Percentiles rank a stretch among this genome's conserved stretches.
Evolutionary conservation across 768 basidiomycete species (phyloP).

Genomic region (Russula olivacea): DNA sequence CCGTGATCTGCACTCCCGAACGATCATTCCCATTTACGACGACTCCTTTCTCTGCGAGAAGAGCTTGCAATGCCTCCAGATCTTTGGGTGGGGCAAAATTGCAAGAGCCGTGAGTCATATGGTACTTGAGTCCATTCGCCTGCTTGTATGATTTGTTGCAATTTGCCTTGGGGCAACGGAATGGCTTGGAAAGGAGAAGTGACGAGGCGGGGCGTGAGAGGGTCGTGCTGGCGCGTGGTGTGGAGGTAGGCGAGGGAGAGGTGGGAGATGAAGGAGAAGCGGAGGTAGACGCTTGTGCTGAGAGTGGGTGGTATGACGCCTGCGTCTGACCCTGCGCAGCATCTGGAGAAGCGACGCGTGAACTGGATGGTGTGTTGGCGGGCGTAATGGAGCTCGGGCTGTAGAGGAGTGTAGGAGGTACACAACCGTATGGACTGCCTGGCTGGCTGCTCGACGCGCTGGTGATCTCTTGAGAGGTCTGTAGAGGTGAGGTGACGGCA

Average conservation of each 20-base stretch:
- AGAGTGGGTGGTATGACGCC: slow-evolving; percentile 29
- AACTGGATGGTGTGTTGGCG: slow-evolving; percentile 43
- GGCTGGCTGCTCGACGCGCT: slow-evolving; percentile 23
- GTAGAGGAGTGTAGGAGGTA: slow-evolving; percentile 58
- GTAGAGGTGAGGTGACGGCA: slow-evolving; percentile 41
- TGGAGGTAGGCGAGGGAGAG: slow-evolving; percentile 27
- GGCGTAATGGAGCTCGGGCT: slow-evolving; percentile 39
- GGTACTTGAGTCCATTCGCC: slow-evolving; percentile 91
- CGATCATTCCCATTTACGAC: slow-evolving; percentile 35
- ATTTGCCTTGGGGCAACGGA: slow-evolving; percentile 89
- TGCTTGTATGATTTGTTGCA: slow-evolving; percentile 97
- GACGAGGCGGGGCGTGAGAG: slow-evolving; percentile 50
- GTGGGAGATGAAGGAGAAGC: slow-evolving; percentile 24
- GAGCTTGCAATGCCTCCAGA: slow-evolving; percentile 65
- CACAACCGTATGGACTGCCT: slow-evolving; percentile 41
- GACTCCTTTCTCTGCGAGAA: slow-evolving; percentile 47
- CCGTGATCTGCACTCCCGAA: slow-evolving; percentile 37
- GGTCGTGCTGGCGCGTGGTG: slow-evolving; percentile 40
- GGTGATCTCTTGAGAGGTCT: slow-evolving; percentile 37
- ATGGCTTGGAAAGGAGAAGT: slow-evolving; percentile 75
- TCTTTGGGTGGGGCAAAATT: slow-evolving; percentile 90
- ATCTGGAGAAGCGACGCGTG: slow-evolving; percentile 38
- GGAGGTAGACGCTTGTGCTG: slow-evolving; percentile 27
- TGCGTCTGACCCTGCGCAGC: slow-evolving; percentile 28
- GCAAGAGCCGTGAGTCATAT: slow-evolving; percentile 88